Evolutionary conservation across 495 filamentous ascomycete genomes (phyloP).

Genomic region (Articulospora tetracladia): DNA sequence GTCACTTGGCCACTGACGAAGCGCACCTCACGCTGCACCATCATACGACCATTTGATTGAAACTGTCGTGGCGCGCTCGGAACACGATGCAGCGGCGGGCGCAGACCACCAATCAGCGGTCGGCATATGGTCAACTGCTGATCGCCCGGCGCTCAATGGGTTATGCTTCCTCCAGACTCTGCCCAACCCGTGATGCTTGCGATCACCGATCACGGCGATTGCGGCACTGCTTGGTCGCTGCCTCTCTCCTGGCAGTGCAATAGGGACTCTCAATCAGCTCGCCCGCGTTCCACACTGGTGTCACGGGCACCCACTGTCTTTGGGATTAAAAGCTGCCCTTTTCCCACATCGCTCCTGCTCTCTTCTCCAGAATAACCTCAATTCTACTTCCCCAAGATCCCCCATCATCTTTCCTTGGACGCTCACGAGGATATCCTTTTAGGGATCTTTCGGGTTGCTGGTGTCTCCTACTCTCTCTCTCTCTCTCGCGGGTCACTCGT

Average conservation of each 20-base stretch:
- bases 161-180: background rate
- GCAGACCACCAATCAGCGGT: background rate
- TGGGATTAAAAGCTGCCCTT: background rate
- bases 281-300: background rate
- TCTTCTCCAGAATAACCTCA: background rate
- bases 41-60: slow-evolving; percentile 8
- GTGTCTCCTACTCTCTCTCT: slow-evolving; percentile 6
- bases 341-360: background rate
- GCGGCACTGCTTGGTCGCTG: background rate
- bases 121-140: slow-evolving; percentile 6
- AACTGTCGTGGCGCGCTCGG: slow-evolving; percentile 4
- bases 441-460: slow-evolving; percentile 1
- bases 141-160: background rate
- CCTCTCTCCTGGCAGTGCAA: background rate
- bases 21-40: background rate
- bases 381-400: background rate
- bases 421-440: background rate
- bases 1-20: background rate
- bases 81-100: background rate
- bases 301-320: background rate
- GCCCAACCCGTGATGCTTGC: slow-evolving; percentile 6
- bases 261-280: background rate
- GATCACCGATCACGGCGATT: slow-evolving; percentile 6
- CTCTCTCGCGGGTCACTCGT: background rate
- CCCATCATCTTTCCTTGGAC: background rate